Evolutionary conservation across 2,329 filamentous ascomycete genomes (phyloP), one percentile per base, ranked within the genome.

Genomic region (Diaporthe longicolla): DNA sequence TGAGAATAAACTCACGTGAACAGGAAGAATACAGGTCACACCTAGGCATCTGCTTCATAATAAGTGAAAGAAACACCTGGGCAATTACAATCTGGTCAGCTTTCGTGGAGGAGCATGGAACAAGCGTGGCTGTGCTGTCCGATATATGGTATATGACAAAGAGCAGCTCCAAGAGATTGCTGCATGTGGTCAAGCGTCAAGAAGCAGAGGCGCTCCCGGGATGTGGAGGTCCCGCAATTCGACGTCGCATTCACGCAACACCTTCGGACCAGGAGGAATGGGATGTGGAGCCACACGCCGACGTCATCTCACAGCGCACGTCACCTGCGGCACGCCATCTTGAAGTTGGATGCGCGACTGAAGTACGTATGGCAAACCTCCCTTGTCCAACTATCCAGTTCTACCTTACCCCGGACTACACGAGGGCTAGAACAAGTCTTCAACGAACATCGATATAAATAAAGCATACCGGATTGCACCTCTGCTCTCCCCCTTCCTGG

Each of bases 191-290:
- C 43, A 43, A 61, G n/a, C 59, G 59, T 65, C 26, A 65, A 1
- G 17, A 21, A 10, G 43, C 40, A 48, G 40, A 50, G 40, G 11
- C 35, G 40, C n/a, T 19, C 11, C 11, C 45, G 61, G 61, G 19
- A 52, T 52, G 61, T 52, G 61, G 61, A 52, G 61, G 61, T 66
- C 61, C 61, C 61, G 45, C 63, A 66, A 52, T 66, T 52, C 63
- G n/a, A 52, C 45, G 63, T 66, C 45, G 63, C 29, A 37, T 37
- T 37, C 63, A 52, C 63, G 29, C 63, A 66, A 66, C 63, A 52
- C 21, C 32, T 21, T 19, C 61, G 43, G 26, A 32, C 29, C 4
- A 50, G 10, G 63, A 52, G 24, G 61, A 29, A 65, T 15, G 26
- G 19, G 10, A 50, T 52, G 61, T 66, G 61, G 63, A n/a, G 63